phyloP scores from a whole-genome alignment of 2,329 filamentous ascomycete species.

The Ramularia endophylla region DNA sequence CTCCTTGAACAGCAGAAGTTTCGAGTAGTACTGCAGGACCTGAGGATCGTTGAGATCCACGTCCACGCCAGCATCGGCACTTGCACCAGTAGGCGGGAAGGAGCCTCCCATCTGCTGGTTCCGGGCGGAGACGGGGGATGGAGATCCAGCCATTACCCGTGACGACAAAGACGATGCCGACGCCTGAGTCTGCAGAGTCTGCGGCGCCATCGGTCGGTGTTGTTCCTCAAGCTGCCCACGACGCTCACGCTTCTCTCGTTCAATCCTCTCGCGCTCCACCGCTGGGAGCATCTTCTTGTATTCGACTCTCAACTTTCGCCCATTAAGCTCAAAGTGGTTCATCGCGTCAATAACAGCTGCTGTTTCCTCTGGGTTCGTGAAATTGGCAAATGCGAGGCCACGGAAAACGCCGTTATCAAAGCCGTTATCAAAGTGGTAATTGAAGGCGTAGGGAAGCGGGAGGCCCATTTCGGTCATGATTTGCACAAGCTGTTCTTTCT shows the following conservation, averaged over 20 bases:
- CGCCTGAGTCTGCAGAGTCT: constrained; percentile 72
- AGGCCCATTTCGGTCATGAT: constrained; percentile 94
- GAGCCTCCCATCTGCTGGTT: constrained; percentile 36
- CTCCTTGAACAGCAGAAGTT: constrained; percentile 83
- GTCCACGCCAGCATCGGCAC: constrained; percentile 42
- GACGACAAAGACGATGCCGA: constrained; percentile 76
- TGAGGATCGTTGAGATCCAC: constrained; percentile 88
- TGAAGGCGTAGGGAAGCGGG: constrained; percentile 95
- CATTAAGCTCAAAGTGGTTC: constrained; percentile 94
- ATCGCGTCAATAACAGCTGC: constrained; percentile 85
- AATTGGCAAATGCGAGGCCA: constrained; percentile 95
- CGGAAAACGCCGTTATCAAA: constrained; percentile 98
- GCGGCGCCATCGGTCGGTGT: constrained; percentile 64
- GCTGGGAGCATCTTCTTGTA: constrained; percentile 99
- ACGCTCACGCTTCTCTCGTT: constrained; percentile 93
- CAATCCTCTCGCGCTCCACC: constrained; percentile 89
- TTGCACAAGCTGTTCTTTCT: constrained; percentile 88
- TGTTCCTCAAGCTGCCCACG: constrained; percentile 96
- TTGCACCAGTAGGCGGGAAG: constrained; percentile 18
- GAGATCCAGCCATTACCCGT: constrained; percentile 52
- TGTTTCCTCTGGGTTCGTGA: constrained; percentile 91
- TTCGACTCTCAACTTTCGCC: constrained; percentile 88
- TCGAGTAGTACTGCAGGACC: constrained; percentile 82
- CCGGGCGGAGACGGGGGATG: constrained; percentile 60
- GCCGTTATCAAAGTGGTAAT: constrained; percentile 92